Conservation (phyloP, 2,329 filamentous ascomycete genomes). For the Claviceps sp. region DNA sequence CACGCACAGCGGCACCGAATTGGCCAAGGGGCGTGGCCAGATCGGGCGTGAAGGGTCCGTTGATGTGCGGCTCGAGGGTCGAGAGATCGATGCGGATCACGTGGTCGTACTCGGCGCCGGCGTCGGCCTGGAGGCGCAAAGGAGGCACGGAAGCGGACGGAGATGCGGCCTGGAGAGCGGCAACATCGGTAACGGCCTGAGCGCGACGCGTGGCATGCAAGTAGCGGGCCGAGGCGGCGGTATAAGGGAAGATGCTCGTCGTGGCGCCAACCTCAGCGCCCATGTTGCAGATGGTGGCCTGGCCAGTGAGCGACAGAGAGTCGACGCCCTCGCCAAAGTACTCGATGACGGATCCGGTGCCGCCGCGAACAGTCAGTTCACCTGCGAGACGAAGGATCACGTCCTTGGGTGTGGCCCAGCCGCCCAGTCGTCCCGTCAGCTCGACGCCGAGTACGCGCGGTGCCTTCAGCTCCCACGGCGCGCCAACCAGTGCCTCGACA, state of each 20-base stretch:
- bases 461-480: slow-evolving; percentile 94
- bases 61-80: slow-evolving; percentile 86
- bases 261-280: slow-evolving; percentile 86
- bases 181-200: slow-evolving; percentile 53
- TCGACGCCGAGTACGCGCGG: slow-evolving; percentile 80
- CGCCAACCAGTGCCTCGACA: slow-evolving; percentile 89
- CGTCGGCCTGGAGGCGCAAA: slow-evolving; percentile 32
- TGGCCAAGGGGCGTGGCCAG: slow-evolving; percentile 82
- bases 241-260: slow-evolving; percentile 91
- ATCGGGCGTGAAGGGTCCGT: slow-evolving; percentile 93
- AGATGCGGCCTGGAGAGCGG: slow-evolving; percentile 44
- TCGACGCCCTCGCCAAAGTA: slow-evolving; percentile 86
- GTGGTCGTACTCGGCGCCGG: slow-evolving; percentile 77
- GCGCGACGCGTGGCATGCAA: slow-evolving; percentile 61
- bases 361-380: slow-evolving; percentile 79
- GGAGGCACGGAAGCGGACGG: slow-evolving; percentile 51
- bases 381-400: slow-evolving; percentile 85
- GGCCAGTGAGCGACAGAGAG: slow-evolving; percentile 79
- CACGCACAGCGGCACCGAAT: slow-evolving; percentile 73
- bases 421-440: slow-evolving; percentile 68
- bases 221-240: slow-evolving; percentile 70
- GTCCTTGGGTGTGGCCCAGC: slow-evolving; percentile 92
- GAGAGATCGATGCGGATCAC: slow-evolving; percentile 84
- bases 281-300: slow-evolving; percentile 89
- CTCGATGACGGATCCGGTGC: slow-evolving; percentile 89